These are phyloP conservation scores for Monascus purpureus DNA, from an alignment of 495 filamentous ascomycete species.

Conservation along the genomic window DNA sequence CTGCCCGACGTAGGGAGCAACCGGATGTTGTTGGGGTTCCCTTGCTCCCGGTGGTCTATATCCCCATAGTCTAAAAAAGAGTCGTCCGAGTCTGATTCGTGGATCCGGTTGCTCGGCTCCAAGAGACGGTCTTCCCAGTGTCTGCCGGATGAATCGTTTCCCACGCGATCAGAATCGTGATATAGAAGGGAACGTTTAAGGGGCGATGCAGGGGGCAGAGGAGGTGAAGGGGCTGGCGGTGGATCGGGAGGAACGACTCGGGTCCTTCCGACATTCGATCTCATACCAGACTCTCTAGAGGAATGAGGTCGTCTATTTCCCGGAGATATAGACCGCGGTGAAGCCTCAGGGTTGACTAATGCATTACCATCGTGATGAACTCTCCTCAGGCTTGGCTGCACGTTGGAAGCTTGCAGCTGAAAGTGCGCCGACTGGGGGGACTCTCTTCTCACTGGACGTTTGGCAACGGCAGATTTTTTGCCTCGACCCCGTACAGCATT, in stretches of 20 bases:
- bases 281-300: background rate
- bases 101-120: slow-evolving; percentile 12
- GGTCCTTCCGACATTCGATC: background rate
- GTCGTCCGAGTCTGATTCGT: slow-evolving; percentile 16
- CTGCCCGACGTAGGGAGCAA: slow-evolving; percentile 20
- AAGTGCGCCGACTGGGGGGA: background rate
- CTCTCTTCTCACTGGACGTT: slow-evolving; percentile 23
- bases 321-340: slow-evolving; percentile 14
- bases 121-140: slow-evolving; percentile 24
- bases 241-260: too few species aligned
- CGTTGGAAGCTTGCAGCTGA: background rate
- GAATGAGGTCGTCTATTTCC: background rate
- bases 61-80: slow-evolving; percentile 37
- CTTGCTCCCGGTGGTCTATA: slow-evolving; percentile 21
- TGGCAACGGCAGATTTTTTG: slow-evolving; percentile 33
- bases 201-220: slow-evolving; percentile 1
- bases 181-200: slow-evolving; percentile 9
- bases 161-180: slow-evolving; percentile 31
- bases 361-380: slow-evolving; percentile 14
- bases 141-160: slow-evolving; percentile 24
- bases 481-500: slow-evolving; percentile 26
- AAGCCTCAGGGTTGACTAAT: slow-evolving; percentile 19
- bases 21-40: slow-evolving; percentile 29
- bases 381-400: too few species aligned
- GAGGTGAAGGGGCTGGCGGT: background rate